Conservation (phyloP, 2,329 filamentous ascomycete genomes). For the Apiospora marii region DNA sequence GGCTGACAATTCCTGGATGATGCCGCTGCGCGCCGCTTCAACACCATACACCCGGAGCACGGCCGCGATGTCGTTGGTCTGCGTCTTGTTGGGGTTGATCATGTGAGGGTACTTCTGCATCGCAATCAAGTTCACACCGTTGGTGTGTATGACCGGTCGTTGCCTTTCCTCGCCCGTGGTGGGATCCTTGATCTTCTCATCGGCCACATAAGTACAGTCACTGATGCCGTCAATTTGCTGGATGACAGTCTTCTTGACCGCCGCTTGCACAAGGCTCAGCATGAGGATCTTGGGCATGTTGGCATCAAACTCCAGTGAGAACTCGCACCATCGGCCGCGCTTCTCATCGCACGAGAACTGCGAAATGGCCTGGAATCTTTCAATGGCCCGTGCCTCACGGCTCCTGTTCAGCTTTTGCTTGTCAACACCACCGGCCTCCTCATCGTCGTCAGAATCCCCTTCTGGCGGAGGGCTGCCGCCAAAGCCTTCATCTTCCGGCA, state of each 20-base stretch:
- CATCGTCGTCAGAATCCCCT: conserved; percentile 46
- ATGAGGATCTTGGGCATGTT: conserved; percentile 89
- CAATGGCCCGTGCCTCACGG: conserved; percentile 71
- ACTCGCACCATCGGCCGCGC: conserved; percentile 76
- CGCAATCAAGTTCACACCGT: conserved; percentile 86
- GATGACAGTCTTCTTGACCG: conserved; percentile 80
- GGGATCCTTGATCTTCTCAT: conserved; percentile 61
- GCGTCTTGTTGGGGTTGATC: conserved; percentile 85
- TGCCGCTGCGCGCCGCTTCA: conserved; percentile 87
- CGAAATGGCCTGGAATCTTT: conserved; percentile 71
- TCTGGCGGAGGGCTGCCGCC: conserved; percentile 57
- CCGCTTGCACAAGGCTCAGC: conserved; percentile 86
- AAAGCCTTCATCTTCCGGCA: conserved; percentile 60
- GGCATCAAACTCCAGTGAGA: conserved; percentile 84
- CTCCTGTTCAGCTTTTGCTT: conserved; percentile 45
- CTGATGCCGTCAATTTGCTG: conserved; percentile 84
- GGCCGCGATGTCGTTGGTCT: conserved; percentile 91
- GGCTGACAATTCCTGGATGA: conserved; percentile 82
- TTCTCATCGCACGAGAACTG: conserved; percentile 82
- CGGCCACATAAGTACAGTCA: conserved; percentile 71
- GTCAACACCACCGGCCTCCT: conserved; percentile 36
- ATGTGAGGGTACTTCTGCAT: conserved; percentile 89
- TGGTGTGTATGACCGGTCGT: conserved; percentile 73
- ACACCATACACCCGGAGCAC: conserved; percentile 90
- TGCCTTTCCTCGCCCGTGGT: conserved; percentile 57